phyloP scores from a whole-genome alignment of 2,329 filamentous ascomycete species.

The Pseudogymnoascus verrucosus region DNA sequence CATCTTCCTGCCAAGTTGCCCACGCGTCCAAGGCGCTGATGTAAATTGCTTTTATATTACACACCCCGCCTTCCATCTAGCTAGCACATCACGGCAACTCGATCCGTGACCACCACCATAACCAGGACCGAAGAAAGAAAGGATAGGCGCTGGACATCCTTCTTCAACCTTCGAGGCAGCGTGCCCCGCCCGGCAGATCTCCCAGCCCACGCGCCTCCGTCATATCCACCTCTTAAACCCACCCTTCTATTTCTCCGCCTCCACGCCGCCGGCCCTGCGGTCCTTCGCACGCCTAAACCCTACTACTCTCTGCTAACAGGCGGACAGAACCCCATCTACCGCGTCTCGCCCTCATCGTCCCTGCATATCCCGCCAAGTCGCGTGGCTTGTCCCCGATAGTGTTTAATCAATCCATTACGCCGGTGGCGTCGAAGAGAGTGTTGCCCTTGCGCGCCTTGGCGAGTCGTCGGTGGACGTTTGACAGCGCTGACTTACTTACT shows the following conservation, averaged over 20 bases:
- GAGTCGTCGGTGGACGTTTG: neutral
- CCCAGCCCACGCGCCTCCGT: neutral
- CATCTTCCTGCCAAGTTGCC: neutral
- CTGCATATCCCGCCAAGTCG: neutral
- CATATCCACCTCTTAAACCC: neutral
- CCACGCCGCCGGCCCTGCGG: neutral
- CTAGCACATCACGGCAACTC: neutral
- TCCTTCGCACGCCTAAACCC: neutral
- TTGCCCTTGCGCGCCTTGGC: neutral
- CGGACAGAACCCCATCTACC: neutral
- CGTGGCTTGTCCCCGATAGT: neutral
- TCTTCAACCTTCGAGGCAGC: neutral
- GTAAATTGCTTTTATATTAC: constrained; percentile 2
- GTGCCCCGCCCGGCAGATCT: neutral
- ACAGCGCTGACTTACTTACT: too few relatives aligned
- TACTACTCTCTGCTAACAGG: neutral
- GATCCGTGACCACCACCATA: neutral
- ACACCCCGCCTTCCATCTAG: neutral
- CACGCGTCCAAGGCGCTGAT: neutral
- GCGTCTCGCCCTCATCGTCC: neutral
- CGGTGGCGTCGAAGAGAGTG: neutral
- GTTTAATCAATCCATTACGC: neutral
- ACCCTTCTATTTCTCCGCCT: neutral
- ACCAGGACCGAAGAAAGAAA: neutral
- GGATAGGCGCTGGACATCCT: neutral